Evolutionary conservation across 495 filamentous ascomycete genomes (phyloP).

Genomic region (Trichocladium antarcticum): DNA sequence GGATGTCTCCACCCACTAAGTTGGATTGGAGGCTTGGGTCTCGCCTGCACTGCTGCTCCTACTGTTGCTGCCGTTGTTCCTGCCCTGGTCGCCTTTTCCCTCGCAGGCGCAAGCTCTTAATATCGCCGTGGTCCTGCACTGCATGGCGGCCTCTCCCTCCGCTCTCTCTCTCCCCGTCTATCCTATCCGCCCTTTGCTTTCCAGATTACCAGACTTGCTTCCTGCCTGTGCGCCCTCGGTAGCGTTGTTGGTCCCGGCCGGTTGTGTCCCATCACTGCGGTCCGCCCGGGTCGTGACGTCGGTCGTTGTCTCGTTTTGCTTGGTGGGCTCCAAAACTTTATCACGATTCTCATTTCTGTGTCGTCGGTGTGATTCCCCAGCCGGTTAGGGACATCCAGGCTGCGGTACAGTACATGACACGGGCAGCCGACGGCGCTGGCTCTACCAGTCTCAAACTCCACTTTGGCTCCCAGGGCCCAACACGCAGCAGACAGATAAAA

Average conservation of each 20-base stretch:
- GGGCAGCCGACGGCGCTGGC: constrained; percentile 7
- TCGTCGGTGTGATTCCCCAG: constrained; percentile 9
- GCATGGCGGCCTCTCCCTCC: too few relatives aligned
- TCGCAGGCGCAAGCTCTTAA: neutral
- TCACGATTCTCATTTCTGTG: too few relatives aligned
- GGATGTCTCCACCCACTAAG: constrained; percentile 8
- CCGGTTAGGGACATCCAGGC: constrained; percentile 10
- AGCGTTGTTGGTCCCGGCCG: neutral
- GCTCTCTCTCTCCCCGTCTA: neutral
- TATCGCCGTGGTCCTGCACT: neutral
- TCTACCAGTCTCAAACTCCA: neutral
- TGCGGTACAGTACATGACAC: constrained; percentile 13
- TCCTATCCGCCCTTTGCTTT: neutral
- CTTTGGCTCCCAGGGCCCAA: neutral
- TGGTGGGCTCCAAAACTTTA: neutral
- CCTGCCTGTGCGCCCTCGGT: constrained; percentile 2
- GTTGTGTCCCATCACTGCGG: neutral
- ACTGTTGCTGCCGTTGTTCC: neutral
- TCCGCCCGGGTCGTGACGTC: constrained; percentile 1
- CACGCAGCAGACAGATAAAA: constrained; percentile 8
- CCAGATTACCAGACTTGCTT: neutral
- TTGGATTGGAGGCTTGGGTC: constrained; percentile 9
- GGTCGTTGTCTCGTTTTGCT: constrained; percentile 6
- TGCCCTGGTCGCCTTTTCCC: neutral
- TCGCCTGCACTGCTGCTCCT: constrained; percentile 1